Percentiles rank a stretch among this genome's conserved stretches.
Conservation (phyloP, 345 rosid genomes). For the Heritiera fomes region DNA sequence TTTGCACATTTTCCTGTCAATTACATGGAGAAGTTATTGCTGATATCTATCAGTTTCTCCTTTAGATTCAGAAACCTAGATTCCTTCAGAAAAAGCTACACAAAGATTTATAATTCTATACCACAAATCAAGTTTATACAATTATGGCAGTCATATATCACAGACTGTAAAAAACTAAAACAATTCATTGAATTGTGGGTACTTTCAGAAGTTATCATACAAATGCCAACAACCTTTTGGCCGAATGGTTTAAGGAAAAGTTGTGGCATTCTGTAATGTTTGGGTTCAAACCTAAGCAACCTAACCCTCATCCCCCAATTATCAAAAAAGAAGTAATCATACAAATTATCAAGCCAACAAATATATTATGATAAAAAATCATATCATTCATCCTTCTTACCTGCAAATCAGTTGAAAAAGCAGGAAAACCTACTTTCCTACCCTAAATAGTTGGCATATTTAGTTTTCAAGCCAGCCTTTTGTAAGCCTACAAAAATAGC, state of each 20-base stretch:
- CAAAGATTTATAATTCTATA: not conserved
- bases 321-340: not conserved
- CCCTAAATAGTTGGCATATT: not conserved
- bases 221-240: no score
- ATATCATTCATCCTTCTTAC: not conserved
- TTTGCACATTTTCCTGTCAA: constrained; percentile 16
- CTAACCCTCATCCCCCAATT: no score
- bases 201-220: not conserved
- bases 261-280: no score
- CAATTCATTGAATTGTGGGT: not conserved
- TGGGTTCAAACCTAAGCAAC: no score
- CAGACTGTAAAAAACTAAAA: not conserved
- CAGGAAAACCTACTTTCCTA: not conserved
- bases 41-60: not conserved
- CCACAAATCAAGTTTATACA: not conserved
- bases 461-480: not conserved
- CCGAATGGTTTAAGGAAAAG: no score
- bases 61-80: not conserved
- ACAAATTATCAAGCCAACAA: not conserved
- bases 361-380: not conserved
- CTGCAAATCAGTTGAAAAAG: not conserved
- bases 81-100: not conserved
- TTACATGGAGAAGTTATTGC: not conserved
- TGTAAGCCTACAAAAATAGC: not conserved
- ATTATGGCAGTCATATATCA: not conserved